Conservation (phyloP, 1,139 yeast species). For the Nakaseomyces nivariensis region DNA sequence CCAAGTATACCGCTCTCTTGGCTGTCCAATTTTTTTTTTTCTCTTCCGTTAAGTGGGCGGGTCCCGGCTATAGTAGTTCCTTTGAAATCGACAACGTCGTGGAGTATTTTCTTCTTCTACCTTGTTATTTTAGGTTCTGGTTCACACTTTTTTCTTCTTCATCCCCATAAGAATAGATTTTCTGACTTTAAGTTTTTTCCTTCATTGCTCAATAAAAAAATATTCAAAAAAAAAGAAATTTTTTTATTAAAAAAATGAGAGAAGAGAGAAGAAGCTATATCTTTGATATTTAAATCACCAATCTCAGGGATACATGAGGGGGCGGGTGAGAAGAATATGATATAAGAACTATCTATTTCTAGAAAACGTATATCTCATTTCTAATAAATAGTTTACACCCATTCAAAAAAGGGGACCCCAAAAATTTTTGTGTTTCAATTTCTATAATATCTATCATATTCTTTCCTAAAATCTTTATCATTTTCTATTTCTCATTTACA, state of each 20-base stretch:
- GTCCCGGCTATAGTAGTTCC: neutral
- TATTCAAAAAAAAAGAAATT: neutral
- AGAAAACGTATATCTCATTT: neutral
- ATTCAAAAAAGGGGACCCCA: too few relatives aligned
- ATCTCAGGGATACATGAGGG: neutral
- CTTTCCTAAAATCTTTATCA: too few relatives aligned
- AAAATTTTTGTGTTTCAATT: too few relatives aligned
- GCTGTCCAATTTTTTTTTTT: neutral
- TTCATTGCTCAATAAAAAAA: neutral
- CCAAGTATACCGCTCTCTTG: neutral
- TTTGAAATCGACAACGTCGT: neutral
- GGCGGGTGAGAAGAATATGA: neutral
- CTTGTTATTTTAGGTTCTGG: neutral
- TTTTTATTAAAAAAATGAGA: neutral
- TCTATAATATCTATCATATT: too few relatives aligned
- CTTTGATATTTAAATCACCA: neutral
- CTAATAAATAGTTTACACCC: too few relatives aligned
- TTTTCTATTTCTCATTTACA: too few relatives aligned
- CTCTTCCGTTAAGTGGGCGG: neutral
- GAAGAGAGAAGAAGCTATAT: neutral
- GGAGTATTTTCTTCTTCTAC: neutral
- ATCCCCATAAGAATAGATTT: neutral
- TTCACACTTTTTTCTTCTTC: neutral
- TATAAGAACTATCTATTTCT: neutral
- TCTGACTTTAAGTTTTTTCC: constrained; percentile 1